phyloP scores from a whole-genome alignment of 768 basidiomycete species.

The Boletus reticulatus region DNA sequence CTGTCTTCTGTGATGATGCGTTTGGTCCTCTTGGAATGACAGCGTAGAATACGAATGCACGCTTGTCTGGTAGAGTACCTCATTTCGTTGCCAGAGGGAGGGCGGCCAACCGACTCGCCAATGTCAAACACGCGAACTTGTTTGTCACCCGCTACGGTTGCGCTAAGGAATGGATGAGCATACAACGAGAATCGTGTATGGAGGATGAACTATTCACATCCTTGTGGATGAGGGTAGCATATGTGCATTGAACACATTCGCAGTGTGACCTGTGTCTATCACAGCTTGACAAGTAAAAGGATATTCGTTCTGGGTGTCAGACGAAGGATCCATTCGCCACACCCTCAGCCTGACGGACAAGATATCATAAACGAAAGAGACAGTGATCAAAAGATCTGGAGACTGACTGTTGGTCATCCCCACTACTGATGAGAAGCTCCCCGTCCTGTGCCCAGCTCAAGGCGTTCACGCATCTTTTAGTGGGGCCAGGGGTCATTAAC shows the following conservation, averaged over 20 bases:
- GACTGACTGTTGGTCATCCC: conserved; percentile 68
- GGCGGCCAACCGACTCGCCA: conserved; percentile 39
- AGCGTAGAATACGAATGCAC: conserved; percentile 56
- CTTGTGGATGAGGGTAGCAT: conserved; percentile 78
- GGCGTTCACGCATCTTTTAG: conserved; percentile 69
- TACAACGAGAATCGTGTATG: conserved; percentile 1
- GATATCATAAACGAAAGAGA: conserved; percentile 3
- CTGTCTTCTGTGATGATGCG: conserved; percentile 77
- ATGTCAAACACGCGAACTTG: conserved; percentile 81
- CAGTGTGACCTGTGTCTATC: conserved; percentile 76
- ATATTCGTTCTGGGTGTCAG: conserved; percentile 45
- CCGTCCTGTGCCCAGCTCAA: conserved; percentile 71
- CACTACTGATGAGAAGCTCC: conserved; percentile 62
- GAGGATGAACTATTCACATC: conserved; percentile 51
- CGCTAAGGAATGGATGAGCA: conserved; percentile 38
- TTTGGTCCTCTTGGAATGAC: conserved; percentile 74
- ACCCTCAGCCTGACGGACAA: conserved; percentile 57
- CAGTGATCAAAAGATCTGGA: neutral
- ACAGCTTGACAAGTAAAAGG: conserved; percentile 64
- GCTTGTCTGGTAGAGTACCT: conserved; percentile 46
- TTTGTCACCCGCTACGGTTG: conserved; percentile 70
- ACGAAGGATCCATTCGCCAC: conserved; percentile 61
- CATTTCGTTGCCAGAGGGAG: conserved; percentile 42
- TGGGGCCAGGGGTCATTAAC: neutral
- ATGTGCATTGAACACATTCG: conserved; percentile 83